Conservation (phyloP, 2,329 filamentous ascomycete species). For the Ascochyta pisi region DNA sequence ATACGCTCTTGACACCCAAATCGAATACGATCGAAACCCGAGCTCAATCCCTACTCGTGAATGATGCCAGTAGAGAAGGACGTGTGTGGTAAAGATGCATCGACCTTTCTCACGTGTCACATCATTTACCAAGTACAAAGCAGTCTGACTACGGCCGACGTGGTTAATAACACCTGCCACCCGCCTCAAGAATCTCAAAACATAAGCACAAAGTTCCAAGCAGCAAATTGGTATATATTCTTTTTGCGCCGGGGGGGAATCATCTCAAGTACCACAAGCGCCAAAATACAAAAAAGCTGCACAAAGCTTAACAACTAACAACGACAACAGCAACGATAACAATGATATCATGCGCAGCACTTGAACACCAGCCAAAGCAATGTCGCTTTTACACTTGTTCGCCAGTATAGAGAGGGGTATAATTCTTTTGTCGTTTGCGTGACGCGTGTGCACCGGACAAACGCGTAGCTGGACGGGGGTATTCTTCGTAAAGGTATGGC, state of each 20-base stretch:
- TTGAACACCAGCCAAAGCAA: conserved; percentile 38
- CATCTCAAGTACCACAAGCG: conserved; percentile 39
- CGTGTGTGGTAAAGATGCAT: neutral
- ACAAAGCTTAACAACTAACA: conserved; percentile 27
- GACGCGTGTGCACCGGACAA: conserved; percentile 31
- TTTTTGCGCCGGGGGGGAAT: conserved; percentile 51
- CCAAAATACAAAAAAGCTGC: conserved; percentile 28
- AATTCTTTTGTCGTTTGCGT: conserved; percentile 51
- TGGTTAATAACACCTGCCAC: no score
- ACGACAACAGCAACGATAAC: conserved; percentile 18
- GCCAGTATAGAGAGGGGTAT: conserved; percentile 47
- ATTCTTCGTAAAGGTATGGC: conserved; percentile 45
- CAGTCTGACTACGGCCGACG: no score
- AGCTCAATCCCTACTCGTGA: neutral
- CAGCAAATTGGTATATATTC: conserved; percentile 53
- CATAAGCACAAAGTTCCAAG: conserved; percentile 23
- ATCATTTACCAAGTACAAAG: neutral
- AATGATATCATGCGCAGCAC: conserved; percentile 29
- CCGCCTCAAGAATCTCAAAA: no score
- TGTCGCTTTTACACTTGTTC: conserved; percentile 43
- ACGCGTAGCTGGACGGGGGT: conserved; percentile 38
- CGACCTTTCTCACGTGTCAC: neutral
- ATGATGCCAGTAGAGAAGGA: neutral
- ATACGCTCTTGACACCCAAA: no score
- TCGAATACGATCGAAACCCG: no score